Percentiles rank a stretch among this genome's conserved stretches.
Conservation (phyloP, 352 stramenopile species). For the Phytopythium aichiense region DNA sequence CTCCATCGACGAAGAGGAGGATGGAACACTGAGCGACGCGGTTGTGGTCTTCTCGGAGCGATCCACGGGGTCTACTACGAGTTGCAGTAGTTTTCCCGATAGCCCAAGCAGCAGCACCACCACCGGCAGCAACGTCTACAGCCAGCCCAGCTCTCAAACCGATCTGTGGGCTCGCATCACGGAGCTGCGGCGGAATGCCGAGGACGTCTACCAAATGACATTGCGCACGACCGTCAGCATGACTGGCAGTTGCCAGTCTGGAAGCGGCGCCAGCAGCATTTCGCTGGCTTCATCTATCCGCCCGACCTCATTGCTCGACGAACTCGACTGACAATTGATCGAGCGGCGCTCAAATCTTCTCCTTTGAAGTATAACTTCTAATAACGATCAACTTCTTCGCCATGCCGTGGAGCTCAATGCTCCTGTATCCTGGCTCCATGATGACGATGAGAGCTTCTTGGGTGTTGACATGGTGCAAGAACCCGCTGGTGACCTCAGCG, state of each 20-base stretch:
- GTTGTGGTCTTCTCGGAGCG: not conserved
- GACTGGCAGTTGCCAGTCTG: not conserved
- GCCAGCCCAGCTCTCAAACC: constrained; percentile 4
- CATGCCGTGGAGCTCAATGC: no score
- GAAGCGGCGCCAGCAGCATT: not conserved
- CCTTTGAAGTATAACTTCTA: not conserved
- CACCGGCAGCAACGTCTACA: not conserved
- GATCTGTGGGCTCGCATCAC: constrained; percentile 26
- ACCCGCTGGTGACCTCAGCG: no score
- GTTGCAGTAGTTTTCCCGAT: not conserved
- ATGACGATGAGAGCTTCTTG: no score
- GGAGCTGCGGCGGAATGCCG: constrained; percentile 24
- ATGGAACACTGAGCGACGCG: not conserved
- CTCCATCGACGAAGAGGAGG: constrained; percentile 1
- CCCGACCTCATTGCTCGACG: not conserved
- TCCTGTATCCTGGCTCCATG: no score
- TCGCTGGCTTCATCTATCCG: not conserved
- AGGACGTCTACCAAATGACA: constrained; percentile 28
- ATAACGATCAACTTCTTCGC: not conserved
- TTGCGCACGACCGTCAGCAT: constrained; percentile 22
- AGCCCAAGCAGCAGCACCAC: not conserved
- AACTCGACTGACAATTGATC: not conserved
- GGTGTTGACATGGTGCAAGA: no score
- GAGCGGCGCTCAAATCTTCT: not conserved
- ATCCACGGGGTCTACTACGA: not conserved